These are phyloP conservation scores for Diplosphaera chodatii DNA, from an alignment of 139 green algal genomes.

Conservation along the genomic window DNA sequence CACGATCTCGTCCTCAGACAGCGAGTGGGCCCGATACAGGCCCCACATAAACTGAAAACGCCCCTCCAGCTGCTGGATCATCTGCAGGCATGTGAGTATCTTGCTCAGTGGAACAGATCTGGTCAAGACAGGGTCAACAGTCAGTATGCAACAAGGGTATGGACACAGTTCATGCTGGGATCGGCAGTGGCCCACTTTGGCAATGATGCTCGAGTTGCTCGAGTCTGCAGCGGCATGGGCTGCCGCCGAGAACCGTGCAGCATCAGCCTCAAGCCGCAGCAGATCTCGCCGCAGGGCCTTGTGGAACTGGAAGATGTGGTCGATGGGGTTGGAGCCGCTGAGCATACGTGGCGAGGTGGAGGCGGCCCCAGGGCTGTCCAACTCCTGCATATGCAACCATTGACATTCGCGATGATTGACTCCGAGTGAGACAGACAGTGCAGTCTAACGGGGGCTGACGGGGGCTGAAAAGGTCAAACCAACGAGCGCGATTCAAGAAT, in stretches of 20 bases:
- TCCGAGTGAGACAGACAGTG: too few relatives aligned
- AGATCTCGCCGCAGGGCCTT: conserved; percentile 72
- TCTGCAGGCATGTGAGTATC: too few relatives aligned
- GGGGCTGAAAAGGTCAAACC: too few relatives aligned
- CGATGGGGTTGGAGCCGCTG: conserved; percentile 70
- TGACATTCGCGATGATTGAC: too few relatives aligned
- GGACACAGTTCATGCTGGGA: too few relatives aligned
- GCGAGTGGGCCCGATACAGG: conserved; percentile 71
- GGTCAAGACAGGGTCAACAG: too few relatives aligned
- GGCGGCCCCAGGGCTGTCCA: not conserved
- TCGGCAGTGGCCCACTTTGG: not conserved
- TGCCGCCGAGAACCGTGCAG: conserved; percentile 18
- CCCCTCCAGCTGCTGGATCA: conserved; percentile 71
- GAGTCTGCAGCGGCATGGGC: not conserved
- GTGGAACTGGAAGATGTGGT: conserved; percentile 96
- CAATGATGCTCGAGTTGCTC: not conserved
- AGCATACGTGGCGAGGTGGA: not conserved
- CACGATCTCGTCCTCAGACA: conserved; percentile 92
- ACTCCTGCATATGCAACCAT: too few relatives aligned
- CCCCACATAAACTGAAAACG: conserved; percentile 88
- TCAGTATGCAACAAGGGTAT: too few relatives aligned
- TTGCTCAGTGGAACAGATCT: too few relatives aligned
- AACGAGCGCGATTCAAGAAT: not conserved
- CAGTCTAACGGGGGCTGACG: too few relatives aligned
- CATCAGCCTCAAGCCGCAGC: conserved; percentile 69